Base-by-base conservation (phyloP, 1,284 basidiomycete genomes). In the Pseudozyma flocculosa region DNA sequence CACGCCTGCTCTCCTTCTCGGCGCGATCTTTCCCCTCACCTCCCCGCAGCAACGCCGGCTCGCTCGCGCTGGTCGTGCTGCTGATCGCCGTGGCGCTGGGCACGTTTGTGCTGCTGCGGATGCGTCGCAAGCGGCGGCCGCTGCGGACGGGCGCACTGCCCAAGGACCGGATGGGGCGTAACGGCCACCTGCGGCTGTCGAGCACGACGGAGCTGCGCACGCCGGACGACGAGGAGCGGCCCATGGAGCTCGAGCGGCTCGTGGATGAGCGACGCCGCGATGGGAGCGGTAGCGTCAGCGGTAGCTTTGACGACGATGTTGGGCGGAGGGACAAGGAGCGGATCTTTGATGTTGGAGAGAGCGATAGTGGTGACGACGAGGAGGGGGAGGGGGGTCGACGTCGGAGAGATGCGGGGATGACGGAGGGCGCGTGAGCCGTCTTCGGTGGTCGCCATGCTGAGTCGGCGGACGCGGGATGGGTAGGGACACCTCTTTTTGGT, bases 31-130 rank as follows among this genome's bases (percentile, higher is more conserved):
- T 29, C 11, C 7, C 26, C 26, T 29, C 26, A 36, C 54, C 72
- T 88, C 90, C 88, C 17, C 92, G 92, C 78, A 95, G 93, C 79
- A 94, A 95, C 64, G 88, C 90, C 19, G 89, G 90, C 11, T 92
- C 90, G 0, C 88, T 88, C 0, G 86, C 89, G 1, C 81, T 94
- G 22, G 85, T 95, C 29, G 82, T 96, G 36, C 74, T 90, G 4
- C 79, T 95, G 41, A 84, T 95, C 55, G 82, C 84, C 22, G 75
- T 86, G 11, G 83, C 82, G n/a, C 83, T 92, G 39, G 90, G 85
- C 0, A 79, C 82, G 17, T 89, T 87, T 78, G 78, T 91, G 50
- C 88, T 87, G 83, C 87, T 85, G 78, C 84, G 88, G 36, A 78
- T 83, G 19, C 83, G 88, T 11, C 81, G 84, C 43, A 30, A 46